Conservation (phyloP, 1,139 yeast genomes). For the Lizanozyma gosingica region DNA sequence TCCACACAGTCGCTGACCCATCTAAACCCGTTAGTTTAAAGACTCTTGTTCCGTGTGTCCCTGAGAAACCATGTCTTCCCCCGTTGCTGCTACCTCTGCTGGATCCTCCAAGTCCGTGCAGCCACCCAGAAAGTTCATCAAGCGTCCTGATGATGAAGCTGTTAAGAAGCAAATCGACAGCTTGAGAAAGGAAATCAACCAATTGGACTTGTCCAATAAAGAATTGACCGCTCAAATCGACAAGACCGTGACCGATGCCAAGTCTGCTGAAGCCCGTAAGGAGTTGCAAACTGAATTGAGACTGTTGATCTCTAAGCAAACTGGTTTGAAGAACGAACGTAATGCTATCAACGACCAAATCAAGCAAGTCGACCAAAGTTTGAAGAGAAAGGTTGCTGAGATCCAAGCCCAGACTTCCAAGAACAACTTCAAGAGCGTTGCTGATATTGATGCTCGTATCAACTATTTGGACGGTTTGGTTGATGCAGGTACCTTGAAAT, state of each 20-base stretch:
- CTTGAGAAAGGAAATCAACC: constrained; percentile 61
- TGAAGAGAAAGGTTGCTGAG: constrained; percentile 73
- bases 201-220: constrained; percentile 45
- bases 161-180: constrained; percentile 51
- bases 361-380: constrained; percentile 56
- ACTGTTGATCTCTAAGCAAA: constrained; percentile 57
- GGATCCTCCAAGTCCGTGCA: constrained; percentile 7
- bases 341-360: constrained; percentile 62
- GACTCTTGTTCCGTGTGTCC: no score
- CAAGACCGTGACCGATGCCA: constrained; percentile 33
- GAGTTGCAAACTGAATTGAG: constrained; percentile 58
- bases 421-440: constrained; percentile 60
- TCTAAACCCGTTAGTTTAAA: no score
- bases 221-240: constrained; percentile 37
- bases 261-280: constrained; percentile 47
- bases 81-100: constrained; percentile 10
- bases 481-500: constrained; percentile 71
- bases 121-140: constrained; percentile 43
- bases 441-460: constrained; percentile 73
- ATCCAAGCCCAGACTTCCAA: constrained; percentile 65
- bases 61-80: constrained; percentile 16
- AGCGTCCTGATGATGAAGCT: constrained; percentile 67
- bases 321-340: constrained; percentile 63
- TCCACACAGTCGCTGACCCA: no score
- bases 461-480: constrained; percentile 62